Evolutionary conservation across 495 filamentous ascomycete genomes (phyloP).

Genomic region (Elaphomyces granulatus): DNA sequence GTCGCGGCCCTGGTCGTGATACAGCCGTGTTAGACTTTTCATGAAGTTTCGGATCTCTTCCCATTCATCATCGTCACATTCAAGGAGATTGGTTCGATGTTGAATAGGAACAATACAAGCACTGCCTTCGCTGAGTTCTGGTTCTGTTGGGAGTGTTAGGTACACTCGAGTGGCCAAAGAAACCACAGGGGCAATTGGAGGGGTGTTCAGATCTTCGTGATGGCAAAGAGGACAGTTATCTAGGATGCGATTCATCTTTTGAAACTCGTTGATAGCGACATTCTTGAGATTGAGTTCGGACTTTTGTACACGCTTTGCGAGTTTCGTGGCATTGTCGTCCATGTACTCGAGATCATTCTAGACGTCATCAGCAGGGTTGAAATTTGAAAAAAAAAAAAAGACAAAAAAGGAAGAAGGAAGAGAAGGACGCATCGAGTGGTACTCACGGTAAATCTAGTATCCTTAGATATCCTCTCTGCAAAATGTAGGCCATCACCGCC

Average conservation of each 20-base stretch:
- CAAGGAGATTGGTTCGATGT: slow-evolving; percentile 78
- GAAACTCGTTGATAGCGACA: slow-evolving; percentile 73
- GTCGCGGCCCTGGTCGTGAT: slow-evolving; percentile 76
- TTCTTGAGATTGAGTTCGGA: slow-evolving; percentile 83
- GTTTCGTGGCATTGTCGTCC: slow-evolving; percentile 86
- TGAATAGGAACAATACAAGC: slow-evolving; percentile 81
- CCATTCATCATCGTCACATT: slow-evolving; percentile 99
- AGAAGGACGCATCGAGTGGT: too few relatives aligned
- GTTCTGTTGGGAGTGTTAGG: slow-evolving; percentile 78
- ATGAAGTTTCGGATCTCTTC: slow-evolving; percentile 98
- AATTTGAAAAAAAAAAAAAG: neutral
- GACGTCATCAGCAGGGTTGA: slow-evolving; percentile 16
- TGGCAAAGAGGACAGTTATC: slow-evolving; percentile 85
- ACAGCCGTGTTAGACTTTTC: slow-evolving; percentile 88
- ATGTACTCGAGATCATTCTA: slow-evolving; percentile 89
- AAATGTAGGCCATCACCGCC: slow-evolving; percentile 72
- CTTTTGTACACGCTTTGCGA: slow-evolving; percentile 80
- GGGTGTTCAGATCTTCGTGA: slow-evolving; percentile 72
- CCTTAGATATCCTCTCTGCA: slow-evolving; percentile 84
- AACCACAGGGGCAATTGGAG: slow-evolving; percentile 80
- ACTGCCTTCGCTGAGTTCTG: slow-evolving; percentile 70
- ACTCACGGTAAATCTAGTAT: slow-evolving; percentile 68
- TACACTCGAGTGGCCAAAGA: slow-evolving; percentile 78
- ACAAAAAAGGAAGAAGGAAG: too few relatives aligned
- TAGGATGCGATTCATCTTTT: slow-evolving; percentile 76